Evolutionary conservation across 2,329 filamentous ascomycete species (phyloP).

Genomic region (Monosporascus sp.): DNA sequence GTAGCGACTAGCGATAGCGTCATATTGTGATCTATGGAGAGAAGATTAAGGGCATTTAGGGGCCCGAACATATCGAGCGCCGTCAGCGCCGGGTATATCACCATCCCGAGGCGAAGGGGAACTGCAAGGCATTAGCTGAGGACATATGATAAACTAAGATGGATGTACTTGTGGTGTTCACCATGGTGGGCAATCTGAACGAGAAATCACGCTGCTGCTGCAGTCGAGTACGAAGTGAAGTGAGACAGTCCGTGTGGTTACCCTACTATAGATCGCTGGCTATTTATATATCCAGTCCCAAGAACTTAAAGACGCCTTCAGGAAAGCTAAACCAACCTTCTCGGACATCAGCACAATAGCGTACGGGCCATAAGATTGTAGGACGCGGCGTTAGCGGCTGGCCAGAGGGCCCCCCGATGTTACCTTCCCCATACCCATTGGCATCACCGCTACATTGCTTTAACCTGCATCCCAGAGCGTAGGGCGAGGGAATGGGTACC

Average conservation of each 20-base stretch:
- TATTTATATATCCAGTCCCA: not conserved
- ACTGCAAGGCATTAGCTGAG: conserved; percentile 1
- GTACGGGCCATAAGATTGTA: too few species aligned
- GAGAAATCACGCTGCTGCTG: not conserved
- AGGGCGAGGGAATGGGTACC: too few species aligned
- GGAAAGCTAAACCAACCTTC: not conserved
- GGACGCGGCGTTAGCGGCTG: too few species aligned
- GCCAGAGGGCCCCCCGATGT: too few species aligned
- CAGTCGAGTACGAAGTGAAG: not conserved
- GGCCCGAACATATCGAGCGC: conserved; percentile 26
- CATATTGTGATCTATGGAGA: conserved; percentile 16
- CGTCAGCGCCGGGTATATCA: conserved; percentile 22
- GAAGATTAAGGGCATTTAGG: conserved; percentile 19
- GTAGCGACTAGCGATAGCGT: conserved; percentile 19
- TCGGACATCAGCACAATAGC: too few species aligned
- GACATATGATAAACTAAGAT: not conserved
- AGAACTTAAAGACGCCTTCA: not conserved
- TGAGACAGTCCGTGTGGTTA: too few species aligned
- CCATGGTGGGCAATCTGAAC: conserved; percentile 4
- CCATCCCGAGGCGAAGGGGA: conserved; percentile 18
- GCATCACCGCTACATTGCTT: too few species aligned
- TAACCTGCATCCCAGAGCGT: too few species aligned
- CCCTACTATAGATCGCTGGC: too few species aligned
- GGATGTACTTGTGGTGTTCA: conserved; percentile 10
- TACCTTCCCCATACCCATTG: too few species aligned